Evolutionary conservation across 768 basidiomycete species (phyloP), one percentile per base, ranked within the genome.

Genomic region (Kwoniella dejecticola): DNA sequence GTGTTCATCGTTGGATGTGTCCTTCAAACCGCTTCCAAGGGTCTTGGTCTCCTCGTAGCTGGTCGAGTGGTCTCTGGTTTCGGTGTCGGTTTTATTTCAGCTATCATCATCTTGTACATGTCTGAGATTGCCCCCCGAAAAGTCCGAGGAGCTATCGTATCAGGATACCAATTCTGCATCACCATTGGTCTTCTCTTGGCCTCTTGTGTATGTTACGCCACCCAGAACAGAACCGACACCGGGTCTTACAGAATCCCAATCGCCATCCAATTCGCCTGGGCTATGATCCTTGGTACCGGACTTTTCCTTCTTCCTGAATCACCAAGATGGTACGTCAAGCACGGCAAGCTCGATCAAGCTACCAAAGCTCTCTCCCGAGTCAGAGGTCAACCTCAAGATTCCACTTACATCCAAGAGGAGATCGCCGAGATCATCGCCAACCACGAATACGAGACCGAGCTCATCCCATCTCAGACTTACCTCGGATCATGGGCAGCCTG

Each of bases 311-410:
- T 80, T 27, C 80, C 80, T 45, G 79, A 80, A 45, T 79, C 79
- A 13, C 80, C 80, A 15, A 75, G 80, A 64, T 81, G 75, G 76
- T 77, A 75, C 58, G 77, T 79, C 63, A 77, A 77, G 70, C 70
- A 73, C 54, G 78, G 78, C n/a, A 68, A 70, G 10, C 48, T 75
- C 57, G 74, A 72, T 21, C 55, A 62, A 31, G 77, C 79, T 27
- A 44, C 67, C 42, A 24, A 56, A 23, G 64, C 72, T 31, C 70
- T 79, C 29, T 31, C 74, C n/a, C 66, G 74, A 27, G 57, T 80
- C 48, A 71, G 77, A 58, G 76, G 78, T 53, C 77, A 79, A 59
- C 72, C 75, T 41, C 60, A 59, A 30, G 75, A 77, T 29, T 75
- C 72, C 4, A 36, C 55, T 33, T 78, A 75, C 63, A 74, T 79